These are phyloP conservation scores for Nannochloris sp. DNA, from an alignment of 139 green algal genomes.

Conservation along the genomic window DNA sequence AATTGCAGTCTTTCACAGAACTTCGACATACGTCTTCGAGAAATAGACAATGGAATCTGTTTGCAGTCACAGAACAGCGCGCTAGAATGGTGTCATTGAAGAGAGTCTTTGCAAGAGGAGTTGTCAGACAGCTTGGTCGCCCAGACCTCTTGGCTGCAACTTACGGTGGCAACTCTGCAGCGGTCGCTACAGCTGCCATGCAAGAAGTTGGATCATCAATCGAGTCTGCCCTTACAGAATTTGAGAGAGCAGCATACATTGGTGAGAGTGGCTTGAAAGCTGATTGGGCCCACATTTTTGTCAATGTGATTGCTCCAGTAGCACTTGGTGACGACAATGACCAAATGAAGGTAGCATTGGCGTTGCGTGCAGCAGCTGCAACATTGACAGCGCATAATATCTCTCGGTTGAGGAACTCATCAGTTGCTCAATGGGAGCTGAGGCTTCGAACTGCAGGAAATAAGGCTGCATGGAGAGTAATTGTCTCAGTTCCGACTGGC, in stretches of 20 bases:
- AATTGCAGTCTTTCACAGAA: constrained; percentile 27
- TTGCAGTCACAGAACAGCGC: constrained; percentile 52
- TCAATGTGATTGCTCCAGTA: constrained; percentile 50
- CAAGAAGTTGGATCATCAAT: constrained; percentile 66
- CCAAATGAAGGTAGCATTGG: constrained; percentile 46
- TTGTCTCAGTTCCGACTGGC: constrained; percentile 76
- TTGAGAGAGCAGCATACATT: constrained; percentile 31
- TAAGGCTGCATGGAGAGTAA: constrained; percentile 65
- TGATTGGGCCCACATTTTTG: constrained; percentile 85
- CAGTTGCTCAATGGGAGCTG: constrained; percentile 75
- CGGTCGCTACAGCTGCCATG: constrained; percentile 57
- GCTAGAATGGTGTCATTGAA: constrained; percentile 44
- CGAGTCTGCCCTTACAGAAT: constrained; percentile 50
- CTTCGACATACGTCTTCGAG: constrained; percentile 56
- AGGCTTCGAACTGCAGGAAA: constrained; percentile 46
- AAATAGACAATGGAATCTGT: constrained; percentile 89
- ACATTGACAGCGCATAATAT: constrained; percentile 8
- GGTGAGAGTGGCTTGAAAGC: constrained; percentile 4
- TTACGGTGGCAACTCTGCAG: constrained; percentile 50
- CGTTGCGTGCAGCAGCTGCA: constrained; percentile 42
- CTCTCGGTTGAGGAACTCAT: constrained; percentile 38
- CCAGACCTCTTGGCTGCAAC: constrained; percentile 52
- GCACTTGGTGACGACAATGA: constrained; percentile 27
- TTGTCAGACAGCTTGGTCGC: constrained; percentile 54
- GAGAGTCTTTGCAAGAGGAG: constrained; percentile 74